A percentile compares a stretch with the other conserved stretches of the same genome.
Evolutionary conservation across 1,284 basidiomycete genomes (phyloP).

Genomic region (Leccinum solheimii): DNA sequence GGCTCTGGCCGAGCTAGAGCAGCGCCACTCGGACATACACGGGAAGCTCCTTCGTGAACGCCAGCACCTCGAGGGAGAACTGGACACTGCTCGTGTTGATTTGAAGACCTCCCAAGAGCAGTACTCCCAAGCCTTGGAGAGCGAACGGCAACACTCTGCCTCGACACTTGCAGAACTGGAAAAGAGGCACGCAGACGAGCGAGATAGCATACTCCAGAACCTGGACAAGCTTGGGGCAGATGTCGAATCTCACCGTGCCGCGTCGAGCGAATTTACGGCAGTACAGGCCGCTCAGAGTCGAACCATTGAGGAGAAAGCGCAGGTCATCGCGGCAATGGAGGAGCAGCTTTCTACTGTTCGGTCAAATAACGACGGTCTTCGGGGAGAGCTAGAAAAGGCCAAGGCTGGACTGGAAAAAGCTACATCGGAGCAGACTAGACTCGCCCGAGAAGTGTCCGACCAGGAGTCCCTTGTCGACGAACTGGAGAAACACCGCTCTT

Average conservation of each 20-base stretch:
- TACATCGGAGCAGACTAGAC: constrained; percentile 56
- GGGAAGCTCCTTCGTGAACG: constrained; percentile 32
- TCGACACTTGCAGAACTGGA: constrained; percentile 37
- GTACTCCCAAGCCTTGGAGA: constrained; percentile 29
- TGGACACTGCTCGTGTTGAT: constrained; percentile 26
- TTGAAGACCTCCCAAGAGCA: constrained; percentile 17
- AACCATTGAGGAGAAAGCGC: constrained; percentile 51
- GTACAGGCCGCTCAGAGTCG: constrained; percentile 50
- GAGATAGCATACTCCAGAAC: constrained; percentile 47
- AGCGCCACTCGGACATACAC: constrained; percentile 32
- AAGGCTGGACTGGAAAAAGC: constrained; percentile 61
- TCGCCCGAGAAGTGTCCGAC: constrained; percentile 72
- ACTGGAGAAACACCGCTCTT: constrained; percentile 72
- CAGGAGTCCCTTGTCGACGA: constrained; percentile 71
- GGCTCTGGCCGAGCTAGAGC: constrained; percentile 41
- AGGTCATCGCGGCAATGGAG: constrained; percentile 48
- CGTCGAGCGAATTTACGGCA: constrained; percentile 55
- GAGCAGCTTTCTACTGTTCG: constrained; percentile 47
- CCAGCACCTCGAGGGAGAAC: constrained; percentile 24
- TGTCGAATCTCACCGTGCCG: constrained; percentile 60
- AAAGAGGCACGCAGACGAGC: constrained; percentile 37
- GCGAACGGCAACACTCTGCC: constrained; percentile 38
- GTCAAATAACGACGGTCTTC: constrained; percentile 54
- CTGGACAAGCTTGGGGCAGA: constrained; percentile 60
- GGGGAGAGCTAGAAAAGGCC: constrained; percentile 54